Base-by-base conservation (phyloP, 2,329 filamentous ascomycete genomes). In the Cercospora sojina region DNA sequence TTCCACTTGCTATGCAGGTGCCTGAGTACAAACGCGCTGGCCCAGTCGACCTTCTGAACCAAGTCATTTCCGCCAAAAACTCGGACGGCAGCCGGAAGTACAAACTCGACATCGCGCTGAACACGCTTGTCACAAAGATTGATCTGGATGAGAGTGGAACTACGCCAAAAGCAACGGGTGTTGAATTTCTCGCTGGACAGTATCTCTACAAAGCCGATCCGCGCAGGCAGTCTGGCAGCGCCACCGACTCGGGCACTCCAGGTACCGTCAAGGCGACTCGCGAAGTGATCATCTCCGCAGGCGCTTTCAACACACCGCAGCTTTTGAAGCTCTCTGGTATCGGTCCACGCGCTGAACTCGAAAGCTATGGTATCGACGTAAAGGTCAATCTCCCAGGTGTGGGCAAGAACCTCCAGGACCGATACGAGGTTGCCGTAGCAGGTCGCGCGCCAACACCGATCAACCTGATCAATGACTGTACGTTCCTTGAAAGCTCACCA, bases 111-210 rank as follows among this genome's bases (percentile, higher is more conserved):
- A 55, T 73, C 67, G 35, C 67, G n/a, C 57, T 71, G 60, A n/a
- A 94, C 82, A n/a, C 81, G 86, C 69, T 87, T 85, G n/a, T 88
- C 86, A n/a, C 85, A 88, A 77, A 91, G 92, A 12, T 88, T 88
- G 70, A 91, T 83, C 63, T 91, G 89, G 58, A 70, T 60, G 47
- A 63, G 23, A 60, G 25, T n/a, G 57, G 59, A 7, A 27, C n/a
- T 13, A 29, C 20, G 13, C 62, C 55, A 8, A 49, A 53, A 59
- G 79, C 79, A 2, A 77, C 73, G 18, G 79, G 79, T 59, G 78
- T 81, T 8, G 74, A 80, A 61, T 80, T 78, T 69, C 74, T 79
- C 59, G 74, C 78, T 25, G 79, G 79, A 32, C 64, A 64, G 25
- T 73, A 72, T 12, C 70, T 80, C 12, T 80, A 80, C 69, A 68